phyloP scores from a whole-genome alignment of 1,284 basidiomycete species.

The Cutaneotrichosporon sp. region DNA sequence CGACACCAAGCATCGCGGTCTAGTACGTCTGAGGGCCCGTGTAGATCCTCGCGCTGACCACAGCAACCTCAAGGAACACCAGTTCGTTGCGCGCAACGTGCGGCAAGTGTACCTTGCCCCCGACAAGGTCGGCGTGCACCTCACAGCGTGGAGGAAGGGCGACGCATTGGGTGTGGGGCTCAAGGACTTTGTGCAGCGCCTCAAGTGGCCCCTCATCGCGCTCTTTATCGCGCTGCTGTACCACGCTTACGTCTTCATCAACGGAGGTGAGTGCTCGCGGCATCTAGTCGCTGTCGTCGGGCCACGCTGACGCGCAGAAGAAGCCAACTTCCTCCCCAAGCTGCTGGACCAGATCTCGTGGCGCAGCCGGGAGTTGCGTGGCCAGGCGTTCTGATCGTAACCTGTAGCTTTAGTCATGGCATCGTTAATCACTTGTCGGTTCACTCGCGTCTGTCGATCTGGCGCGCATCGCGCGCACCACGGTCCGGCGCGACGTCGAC shows the following conservation, averaged over 20 bases:
- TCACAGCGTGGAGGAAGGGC: slow-evolving; percentile 43
- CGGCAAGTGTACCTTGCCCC: slow-evolving; percentile 34
- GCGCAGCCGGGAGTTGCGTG: slow-evolving; percentile 9
- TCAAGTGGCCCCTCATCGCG: slow-evolving; percentile 39
- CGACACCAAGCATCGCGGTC: slow-evolving; percentile 50
- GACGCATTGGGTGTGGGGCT: slow-evolving; percentile 30
- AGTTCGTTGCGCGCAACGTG: slow-evolving; percentile 44
- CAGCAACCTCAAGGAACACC: slow-evolving; percentile 48
- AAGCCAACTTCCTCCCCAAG: slow-evolving; percentile 43
- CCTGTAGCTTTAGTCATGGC: neutral
- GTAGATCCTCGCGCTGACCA: too few relatives aligned
- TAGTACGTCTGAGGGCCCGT: slow-evolving; percentile 44
- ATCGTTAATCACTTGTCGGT: neutral
- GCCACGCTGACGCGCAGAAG: slow-evolving; percentile 23
- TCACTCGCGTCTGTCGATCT: too few relatives aligned
- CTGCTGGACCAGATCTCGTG: slow-evolving; percentile 33
- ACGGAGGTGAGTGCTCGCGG: slow-evolving; percentile 36
- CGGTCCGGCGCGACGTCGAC: too few relatives aligned
- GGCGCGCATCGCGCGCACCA: neutral
- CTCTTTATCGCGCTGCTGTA: slow-evolving; percentile 42
- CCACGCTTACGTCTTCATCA: slow-evolving; percentile 32
- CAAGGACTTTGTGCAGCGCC: slow-evolving; percentile 29
- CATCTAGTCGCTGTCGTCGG: neutral
- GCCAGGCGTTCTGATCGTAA: neutral
- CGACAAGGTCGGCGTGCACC: slow-evolving; percentile 37